phyloP scores from a whole-genome alignment of 768 basidiomycete genomes.

The Boletus fagicola region DNA sequence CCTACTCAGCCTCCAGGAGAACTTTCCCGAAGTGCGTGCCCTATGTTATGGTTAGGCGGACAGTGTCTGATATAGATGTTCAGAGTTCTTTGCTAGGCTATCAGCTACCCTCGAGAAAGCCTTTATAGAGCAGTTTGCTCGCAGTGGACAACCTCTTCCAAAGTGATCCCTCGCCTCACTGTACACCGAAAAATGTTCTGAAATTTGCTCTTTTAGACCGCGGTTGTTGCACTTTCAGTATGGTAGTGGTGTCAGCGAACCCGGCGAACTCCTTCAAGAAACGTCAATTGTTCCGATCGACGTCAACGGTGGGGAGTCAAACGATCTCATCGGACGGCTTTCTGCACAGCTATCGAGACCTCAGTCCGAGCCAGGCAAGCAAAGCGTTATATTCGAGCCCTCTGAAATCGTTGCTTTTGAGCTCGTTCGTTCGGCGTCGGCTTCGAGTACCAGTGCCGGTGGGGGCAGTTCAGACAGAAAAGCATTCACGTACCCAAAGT shows the following conservation, averaged over 20 bases:
- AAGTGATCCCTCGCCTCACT: constrained; percentile 26
- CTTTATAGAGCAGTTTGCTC: constrained; percentile 37
- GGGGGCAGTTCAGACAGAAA: constrained; percentile 28
- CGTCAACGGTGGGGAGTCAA: constrained; percentile 41
- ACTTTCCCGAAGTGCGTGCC: constrained; percentile 40
- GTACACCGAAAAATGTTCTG: constrained; percentile 1
- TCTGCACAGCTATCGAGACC: constrained; percentile 35
- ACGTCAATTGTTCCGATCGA: constrained; percentile 55
- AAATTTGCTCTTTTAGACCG: constrained; percentile 18
- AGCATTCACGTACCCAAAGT: constrained; percentile 58
- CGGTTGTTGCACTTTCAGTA: constrained; percentile 58
- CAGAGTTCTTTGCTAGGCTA: constrained; percentile 52
- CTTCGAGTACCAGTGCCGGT: constrained; percentile 7
- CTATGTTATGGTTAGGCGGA: neutral
- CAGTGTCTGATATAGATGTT: constrained; percentile 5
- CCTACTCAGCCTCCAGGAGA: constrained; percentile 40
- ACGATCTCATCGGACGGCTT: constrained; percentile 57
- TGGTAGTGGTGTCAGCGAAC: constrained; percentile 41
- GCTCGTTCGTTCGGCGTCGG: constrained; percentile 32
- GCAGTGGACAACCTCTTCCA: constrained; percentile 30
- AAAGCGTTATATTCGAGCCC: constrained; percentile 59
- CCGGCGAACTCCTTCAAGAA: constrained; percentile 31
- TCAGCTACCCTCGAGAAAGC: constrained; percentile 45
- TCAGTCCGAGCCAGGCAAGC: constrained; percentile 32
- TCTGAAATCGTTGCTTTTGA: constrained; percentile 66